Base-by-base conservation (phyloP, 2,329 filamentous ascomycete genomes). In the Monilinia polystroma region DNA sequence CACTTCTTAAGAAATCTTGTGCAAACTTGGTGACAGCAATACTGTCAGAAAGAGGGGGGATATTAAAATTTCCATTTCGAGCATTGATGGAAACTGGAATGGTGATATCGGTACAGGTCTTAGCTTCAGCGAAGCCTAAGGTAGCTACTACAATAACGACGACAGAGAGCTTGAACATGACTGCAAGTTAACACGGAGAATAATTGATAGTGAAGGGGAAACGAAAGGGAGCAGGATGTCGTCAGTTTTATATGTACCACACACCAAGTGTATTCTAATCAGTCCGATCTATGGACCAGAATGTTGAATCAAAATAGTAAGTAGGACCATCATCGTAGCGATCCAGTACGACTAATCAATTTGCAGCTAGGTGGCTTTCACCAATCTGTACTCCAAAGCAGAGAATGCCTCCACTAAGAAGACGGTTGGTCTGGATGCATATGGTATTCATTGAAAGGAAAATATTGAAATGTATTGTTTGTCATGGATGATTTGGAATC, bases 31-130 rank as follows among this genome's bases (percentile, higher is more conserved):
- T 56, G 11, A 66, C 57, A 6, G 64, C 38, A 41, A 49, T 66
- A 3, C n/a, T 5, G 29, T 66, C 32, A 1, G 49, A 45, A n/a
- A 66, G 47, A 38, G 45, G 18, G 29, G 57, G 64, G 4, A 66
- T 23, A n/a, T 55, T 55, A 49, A 66, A 66, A 49, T 26, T 38
- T 3, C 57, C 56, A 62, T 66, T 66, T 54, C 57, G 49, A 55
- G 64, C 56, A 47, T 66, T 63, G 26, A 66, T 41, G 1, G 64
- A 60, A 16, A 66, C 16, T 35, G 64, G 56, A 63, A 66, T 43
- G 14, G 64, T 43, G 16, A 66, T 53, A 35, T 52, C 23, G 14
- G 49, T 54, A 51, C 64, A 66, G 14, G 14, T 43, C n/a, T 66
- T 63, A 5, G 64, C 58, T 66, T 56, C 51, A 41, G 43, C 16